Percentiles rank a stretch among this genome's conserved stretches.
Evolutionary conservation across 2,329 filamentous ascomycete species (phyloP).

Genomic region (Venturia aucupariae): DNA sequence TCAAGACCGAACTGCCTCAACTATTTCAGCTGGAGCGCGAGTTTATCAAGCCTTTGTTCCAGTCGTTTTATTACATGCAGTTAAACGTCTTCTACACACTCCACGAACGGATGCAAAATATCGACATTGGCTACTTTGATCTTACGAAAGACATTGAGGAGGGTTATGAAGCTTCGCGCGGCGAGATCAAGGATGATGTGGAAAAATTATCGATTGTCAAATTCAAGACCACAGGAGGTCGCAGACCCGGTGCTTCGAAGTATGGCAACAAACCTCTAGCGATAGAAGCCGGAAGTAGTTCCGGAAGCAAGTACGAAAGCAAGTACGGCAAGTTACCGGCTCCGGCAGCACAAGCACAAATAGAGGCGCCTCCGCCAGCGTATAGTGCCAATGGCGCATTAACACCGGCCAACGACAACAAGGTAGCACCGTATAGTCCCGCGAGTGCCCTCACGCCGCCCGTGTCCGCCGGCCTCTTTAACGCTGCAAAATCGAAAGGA

Average conservation of each 20-base stretch:
- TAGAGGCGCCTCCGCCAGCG: slow-evolving; percentile 23
- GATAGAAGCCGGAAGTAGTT: slow-evolving; percentile 21
- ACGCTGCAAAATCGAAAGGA: slow-evolving; percentile 39
- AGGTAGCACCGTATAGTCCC: slow-evolving; percentile 4
- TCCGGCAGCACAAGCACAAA: slow-evolving; percentile 21
- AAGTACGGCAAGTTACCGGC: slow-evolving; percentile 9
- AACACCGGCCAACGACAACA: slow-evolving; percentile 5
- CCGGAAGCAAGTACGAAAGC: slow-evolving; percentile 28
- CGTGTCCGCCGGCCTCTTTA: slow-evolving; percentile 15
- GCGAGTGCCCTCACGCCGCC: not conserved
- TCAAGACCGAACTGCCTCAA: slow-evolving; percentile 92
- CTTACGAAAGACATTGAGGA: slow-evolving; percentile 84
- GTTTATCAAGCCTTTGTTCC: slow-evolving; percentile 95
- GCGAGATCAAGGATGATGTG: slow-evolving; percentile 74
- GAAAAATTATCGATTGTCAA: slow-evolving; percentile 79
- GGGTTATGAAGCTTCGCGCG: slow-evolving; percentile 80
- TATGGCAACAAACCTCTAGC: slow-evolving; percentile 30
- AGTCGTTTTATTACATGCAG: slow-evolving; percentile 99
- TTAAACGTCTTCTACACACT: slow-evolving; percentile 98
- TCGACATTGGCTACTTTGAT: slow-evolving; percentile 97
- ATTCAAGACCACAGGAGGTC: slow-evolving; percentile 77
- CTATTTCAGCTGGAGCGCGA: slow-evolving; percentile 83
- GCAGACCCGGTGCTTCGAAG: slow-evolving; percentile 28
- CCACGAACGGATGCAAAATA: slow-evolving; percentile 94
- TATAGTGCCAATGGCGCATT: slow-evolving; percentile 1